These are phyloP conservation scores for Berkeleyomyces basicola DNA, from an alignment of 2,329 filamentous ascomycete species.

Conservation along the genomic window DNA sequence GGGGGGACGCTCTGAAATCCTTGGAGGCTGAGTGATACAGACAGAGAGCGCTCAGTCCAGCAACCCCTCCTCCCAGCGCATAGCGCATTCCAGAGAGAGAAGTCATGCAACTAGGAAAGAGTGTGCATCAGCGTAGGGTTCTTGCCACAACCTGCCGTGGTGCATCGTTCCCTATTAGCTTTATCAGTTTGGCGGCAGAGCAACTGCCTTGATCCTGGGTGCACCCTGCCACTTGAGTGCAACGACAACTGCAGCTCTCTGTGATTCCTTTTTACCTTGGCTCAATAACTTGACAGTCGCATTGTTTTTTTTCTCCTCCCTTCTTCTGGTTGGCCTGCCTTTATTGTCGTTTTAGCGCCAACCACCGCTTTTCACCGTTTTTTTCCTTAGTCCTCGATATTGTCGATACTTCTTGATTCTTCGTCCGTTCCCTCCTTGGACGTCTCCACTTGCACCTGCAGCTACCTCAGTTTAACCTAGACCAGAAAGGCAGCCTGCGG, in stretches of 20 bases:
- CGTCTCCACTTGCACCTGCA: slow-evolving; percentile 1
- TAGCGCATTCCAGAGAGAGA: not conserved
- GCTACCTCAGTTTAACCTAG: not conserved
- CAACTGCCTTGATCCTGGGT: not conserved
- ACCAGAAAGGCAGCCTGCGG: not conserved
- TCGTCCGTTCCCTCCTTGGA: not conserved
- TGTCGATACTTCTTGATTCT: not conserved
- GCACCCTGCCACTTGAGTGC: not conserved
- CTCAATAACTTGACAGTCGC: not conserved
- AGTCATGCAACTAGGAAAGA: not conserved
- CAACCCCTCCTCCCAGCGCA: not conserved
- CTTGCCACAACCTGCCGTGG: not conserved
- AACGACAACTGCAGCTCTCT: not conserved
- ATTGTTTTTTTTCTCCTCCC: not conserved
- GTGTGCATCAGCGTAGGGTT: not conserved
- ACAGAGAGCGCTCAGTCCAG: not conserved
- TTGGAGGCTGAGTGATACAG: not conserved
- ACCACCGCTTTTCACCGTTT: not conserved
- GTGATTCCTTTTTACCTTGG: not conserved
- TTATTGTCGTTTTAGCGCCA: not conserved
- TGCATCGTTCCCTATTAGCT: not conserved
- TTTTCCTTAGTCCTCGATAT: not conserved
- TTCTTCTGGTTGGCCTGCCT: not conserved
- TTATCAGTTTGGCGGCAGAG: not conserved
- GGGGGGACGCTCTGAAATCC: not conserved